Conservation (phyloP, 2,329 filamentous ascomycete genomes). For the Penicillium oxalicum region DNA sequence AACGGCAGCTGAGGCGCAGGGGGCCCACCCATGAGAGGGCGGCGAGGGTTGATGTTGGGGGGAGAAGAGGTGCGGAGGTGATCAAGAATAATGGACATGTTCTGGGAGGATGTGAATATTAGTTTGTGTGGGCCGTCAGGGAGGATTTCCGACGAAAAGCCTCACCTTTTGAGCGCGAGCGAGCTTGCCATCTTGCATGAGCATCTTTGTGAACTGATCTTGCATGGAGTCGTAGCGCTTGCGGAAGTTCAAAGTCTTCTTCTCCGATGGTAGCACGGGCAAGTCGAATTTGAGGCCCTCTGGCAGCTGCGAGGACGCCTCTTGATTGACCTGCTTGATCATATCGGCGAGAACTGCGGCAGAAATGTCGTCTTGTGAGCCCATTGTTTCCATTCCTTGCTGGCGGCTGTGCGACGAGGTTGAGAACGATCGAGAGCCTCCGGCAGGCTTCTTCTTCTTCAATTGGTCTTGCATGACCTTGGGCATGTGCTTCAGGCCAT, state of each 20-base stretch:
- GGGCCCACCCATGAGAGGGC: conserved; percentile 59
- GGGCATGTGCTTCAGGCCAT: conserved; percentile 57
- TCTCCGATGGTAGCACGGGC: conserved; percentile 60
- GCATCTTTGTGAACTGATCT: conserved; percentile 77
- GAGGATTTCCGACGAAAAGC: not conserved
- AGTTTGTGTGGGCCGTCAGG: not conserved
- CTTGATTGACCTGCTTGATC: conserved; percentile 30
- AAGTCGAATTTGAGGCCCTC: conserved; percentile 70
- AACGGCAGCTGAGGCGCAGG: conserved; percentile 75
- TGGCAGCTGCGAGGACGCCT: conserved; percentile 34
- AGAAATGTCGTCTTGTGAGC: conserved; percentile 24
- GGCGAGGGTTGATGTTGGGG: conserved; percentile 65
- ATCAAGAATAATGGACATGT: conserved; percentile 77
- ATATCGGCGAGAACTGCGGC: conserved; percentile 32
- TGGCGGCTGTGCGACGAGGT: conserved; percentile 44
- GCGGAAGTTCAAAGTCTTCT: conserved; percentile 59
- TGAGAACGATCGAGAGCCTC: conserved; percentile 51
- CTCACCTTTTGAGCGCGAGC: conserved; percentile 78
- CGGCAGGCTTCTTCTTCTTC: conserved; percentile 34
- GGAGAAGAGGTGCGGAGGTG: conserved; percentile 77
- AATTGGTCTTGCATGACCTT: conserved; percentile 60
- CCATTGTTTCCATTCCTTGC: conserved; percentile 23
- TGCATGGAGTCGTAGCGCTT: conserved; percentile 81
- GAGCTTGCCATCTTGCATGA: conserved; percentile 91
- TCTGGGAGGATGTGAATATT: conserved; percentile 45